These are phyloP conservation scores for Tritrichomonas foetus DNA, from an alignment of 208 protist species.

Conservation along the genomic window DNA sequence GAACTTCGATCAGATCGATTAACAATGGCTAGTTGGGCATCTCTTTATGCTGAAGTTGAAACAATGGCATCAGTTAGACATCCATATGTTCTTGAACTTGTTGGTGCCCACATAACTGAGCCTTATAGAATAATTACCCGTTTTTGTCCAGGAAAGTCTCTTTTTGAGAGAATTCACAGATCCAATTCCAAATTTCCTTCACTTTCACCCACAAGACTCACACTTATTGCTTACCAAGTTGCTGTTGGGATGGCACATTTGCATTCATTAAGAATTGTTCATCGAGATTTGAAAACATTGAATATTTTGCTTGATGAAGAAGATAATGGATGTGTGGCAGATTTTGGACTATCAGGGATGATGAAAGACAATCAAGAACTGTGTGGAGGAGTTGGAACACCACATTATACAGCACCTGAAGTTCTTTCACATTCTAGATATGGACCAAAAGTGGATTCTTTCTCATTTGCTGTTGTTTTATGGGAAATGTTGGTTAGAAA, in stretches of 20 bases:
- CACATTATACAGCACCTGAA: slow-evolving; percentile 19
- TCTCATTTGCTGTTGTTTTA: not conserved
- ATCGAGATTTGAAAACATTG: not conserved
- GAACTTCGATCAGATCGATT: not conserved
- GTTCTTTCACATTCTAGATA: not conserved
- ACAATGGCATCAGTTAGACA: not conserved
- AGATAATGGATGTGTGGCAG: not conserved
- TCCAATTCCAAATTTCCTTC: not conserved
- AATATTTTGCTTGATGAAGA: not conserved
- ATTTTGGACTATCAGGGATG: not conserved
- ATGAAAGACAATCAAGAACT: slow-evolving; percentile 1
- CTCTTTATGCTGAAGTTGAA: not conserved
- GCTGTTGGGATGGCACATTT: not conserved
- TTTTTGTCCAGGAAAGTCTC: not conserved
- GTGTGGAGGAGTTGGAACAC: not conserved
- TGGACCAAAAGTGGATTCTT: not conserved
- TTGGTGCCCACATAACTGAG: not conserved
- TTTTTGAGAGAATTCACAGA: not conserved
- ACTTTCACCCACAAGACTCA: not conserved
- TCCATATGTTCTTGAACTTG: not conserved
- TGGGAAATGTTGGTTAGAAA: not conserved
- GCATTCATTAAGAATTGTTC: not conserved
- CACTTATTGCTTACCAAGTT: slow-evolving; percentile 12
- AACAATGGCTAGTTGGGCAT: not conserved
- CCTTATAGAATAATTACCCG: not conserved